Base-by-base conservation (phyloP, 2,329 filamentous ascomycete genomes). In the Claviceps monticola region DNA sequence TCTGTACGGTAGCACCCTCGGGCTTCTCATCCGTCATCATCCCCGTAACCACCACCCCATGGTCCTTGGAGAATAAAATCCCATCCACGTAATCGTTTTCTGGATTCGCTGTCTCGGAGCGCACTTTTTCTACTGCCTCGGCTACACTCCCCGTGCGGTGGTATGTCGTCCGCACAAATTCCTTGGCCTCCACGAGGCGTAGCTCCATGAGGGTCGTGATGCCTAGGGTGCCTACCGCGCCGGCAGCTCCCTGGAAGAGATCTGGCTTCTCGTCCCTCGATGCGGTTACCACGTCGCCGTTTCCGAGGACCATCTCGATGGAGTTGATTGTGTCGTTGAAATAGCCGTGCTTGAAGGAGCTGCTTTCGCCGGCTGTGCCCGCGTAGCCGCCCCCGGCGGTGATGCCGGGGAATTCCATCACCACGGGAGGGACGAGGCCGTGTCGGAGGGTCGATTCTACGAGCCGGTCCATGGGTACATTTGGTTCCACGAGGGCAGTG, bases 351-450 rank as follows among this genome's bases (percentile, higher is more conserved):
- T 74, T 74, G 68, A 87, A 88, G 17, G 75, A 80, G 56, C 74
- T 80, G 66, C 79, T 84, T 70, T 88, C 84, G 26, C 83, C 84
- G 0, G 82, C 79, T 0, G 82, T 86, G 9, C 84, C 84, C 0
- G 83, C 80, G 63, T 79, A 87, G 4, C 82, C 83, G 41, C 84
- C 84, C 23, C 84, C 84, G 2, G 79, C 81, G 0, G 84, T 88
- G 64, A 88, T 88, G 37, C 83, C 84, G 0, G 83, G 83, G 58
- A 87, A 88, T 64, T 87, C 84, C 80, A 85, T 86, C 23, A 87
- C 82, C 3, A 88, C 80, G 2, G 82, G 82, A 0, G 84, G 83
- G 2, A 87, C 73, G 3, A 87, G 73, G 26, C 79, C 80, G 60
- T 84, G 71, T n/a, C 70, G 69, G 42, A 88, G 69, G 1, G 83